Conservation (phyloP, 192 early-diverging fungal genomes). For the Endogone sp. region DNA sequence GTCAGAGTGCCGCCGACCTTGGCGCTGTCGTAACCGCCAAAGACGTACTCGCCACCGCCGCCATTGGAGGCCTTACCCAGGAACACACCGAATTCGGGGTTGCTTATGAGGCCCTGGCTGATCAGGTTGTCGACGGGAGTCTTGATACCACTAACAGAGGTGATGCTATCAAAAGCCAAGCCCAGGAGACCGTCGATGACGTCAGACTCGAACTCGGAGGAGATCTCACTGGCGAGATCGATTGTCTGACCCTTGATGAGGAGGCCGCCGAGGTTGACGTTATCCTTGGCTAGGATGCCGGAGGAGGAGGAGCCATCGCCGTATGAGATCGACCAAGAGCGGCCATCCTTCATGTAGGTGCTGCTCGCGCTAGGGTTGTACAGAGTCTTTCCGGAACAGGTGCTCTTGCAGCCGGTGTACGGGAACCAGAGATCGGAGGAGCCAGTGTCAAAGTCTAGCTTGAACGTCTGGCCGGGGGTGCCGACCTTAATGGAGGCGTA, state of each 20-base stretch:
- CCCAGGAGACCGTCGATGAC: constrained; percentile 64
- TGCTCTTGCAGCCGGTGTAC: constrained; percentile 21
- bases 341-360: constrained; percentile 48
- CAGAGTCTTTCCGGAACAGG: constrained; percentile 28
- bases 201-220: constrained; percentile 47
- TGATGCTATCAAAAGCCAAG: constrained; percentile 53
- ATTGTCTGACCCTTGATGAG: constrained; percentile 56
- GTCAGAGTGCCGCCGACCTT: constrained; percentile 38
- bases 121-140: constrained; percentile 56
- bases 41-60: constrained; percentile 42
- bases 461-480: constrained; percentile 61
- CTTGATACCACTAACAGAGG: constrained; percentile 36
- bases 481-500: constrained; percentile 44
- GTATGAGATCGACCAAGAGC: constrained; percentile 47
- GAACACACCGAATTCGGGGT: constrained; percentile 58
- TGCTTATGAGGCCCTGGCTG: constrained; percentile 40
- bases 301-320: constrained; percentile 46
- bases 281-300: constrained; percentile 43
- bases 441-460: constrained; percentile 70
- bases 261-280: constrained; percentile 57
- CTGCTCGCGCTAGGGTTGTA: constrained; percentile 47
- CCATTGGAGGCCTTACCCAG: constrained; percentile 35
- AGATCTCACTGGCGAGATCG: too few relatives aligned
- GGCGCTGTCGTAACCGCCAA: constrained; percentile 40
- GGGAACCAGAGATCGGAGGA: constrained; percentile 69